These are phyloP conservation scores for Camellia sinensis DNA, from an alignment of 148 eudicot genomes.

Conservation along the genomic window DNA sequence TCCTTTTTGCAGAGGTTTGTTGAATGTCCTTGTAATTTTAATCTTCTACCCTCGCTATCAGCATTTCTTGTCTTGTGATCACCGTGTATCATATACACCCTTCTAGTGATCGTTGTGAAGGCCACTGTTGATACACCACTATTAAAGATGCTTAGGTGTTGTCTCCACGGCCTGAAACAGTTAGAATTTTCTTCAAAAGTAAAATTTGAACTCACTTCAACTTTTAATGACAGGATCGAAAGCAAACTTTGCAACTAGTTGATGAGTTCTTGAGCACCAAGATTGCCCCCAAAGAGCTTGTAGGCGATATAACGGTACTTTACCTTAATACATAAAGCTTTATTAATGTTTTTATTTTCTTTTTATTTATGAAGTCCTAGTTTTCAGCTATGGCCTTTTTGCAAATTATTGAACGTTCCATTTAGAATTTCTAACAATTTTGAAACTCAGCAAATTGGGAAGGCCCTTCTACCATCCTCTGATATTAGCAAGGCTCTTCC, in stretches of 20 bases:
- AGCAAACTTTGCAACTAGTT: conserved; percentile 65
- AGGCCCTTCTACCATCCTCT: conserved; percentile 64
- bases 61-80: not conserved
- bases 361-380: not conserved
- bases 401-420: not conserved
- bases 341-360: not conserved
- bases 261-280: conserved; percentile 68
- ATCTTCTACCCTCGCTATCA: not conserved
- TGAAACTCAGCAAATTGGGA: conserved; percentile 70
- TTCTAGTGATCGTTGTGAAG: not conserved
- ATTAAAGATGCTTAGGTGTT: not conserved
- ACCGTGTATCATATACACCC: not conserved
- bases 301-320: conserved; percentile 72
- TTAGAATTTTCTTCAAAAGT: not conserved
- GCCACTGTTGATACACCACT: not conserved
- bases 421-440: not conserved
- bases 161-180: not conserved
- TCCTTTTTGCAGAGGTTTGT: conserved; percentile 82
- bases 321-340: not conserved
- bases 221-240: conserved; percentile 66
- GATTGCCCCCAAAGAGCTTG: conserved; percentile 80
- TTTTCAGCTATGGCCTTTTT: conserved; percentile 5
- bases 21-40: not conserved
- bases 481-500: conserved; percentile 61
- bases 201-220: not conserved